These are phyloP conservation scores for Penicillium desertorum DNA, from an alignment of 495 filamentous ascomycete species.

Conservation along the genomic window DNA sequence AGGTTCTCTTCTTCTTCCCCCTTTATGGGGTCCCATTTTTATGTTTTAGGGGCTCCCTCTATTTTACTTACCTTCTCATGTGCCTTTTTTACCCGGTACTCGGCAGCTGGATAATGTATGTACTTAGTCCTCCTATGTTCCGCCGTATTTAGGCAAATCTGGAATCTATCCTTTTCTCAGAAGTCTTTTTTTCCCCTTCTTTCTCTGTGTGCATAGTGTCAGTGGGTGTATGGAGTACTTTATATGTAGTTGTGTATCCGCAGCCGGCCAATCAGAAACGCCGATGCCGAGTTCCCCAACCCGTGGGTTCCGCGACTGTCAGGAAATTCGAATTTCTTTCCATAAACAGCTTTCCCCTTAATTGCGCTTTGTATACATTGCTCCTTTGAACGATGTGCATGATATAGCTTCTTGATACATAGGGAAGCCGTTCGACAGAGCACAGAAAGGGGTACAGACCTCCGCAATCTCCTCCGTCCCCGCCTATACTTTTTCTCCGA, in stretches of 20 bases:
- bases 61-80: constrained; percentile 32
- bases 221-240: neutral
- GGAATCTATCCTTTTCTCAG: constrained; percentile 12
- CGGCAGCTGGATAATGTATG: constrained; percentile 50
- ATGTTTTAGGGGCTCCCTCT: constrained; percentile 19
- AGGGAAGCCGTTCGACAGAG: constrained; percentile 33
- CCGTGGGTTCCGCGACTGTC: constrained; percentile 40
- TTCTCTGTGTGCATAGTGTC: constrained; percentile 2
- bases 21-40: constrained; percentile 16
- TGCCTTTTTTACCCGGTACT: constrained; percentile 30
- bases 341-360: constrained; percentile 15
- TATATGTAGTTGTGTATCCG: neutral
- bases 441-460: constrained; percentile 29
- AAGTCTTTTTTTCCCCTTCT: neutral
- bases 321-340: constrained; percentile 22
- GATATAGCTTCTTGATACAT: constrained; percentile 21
- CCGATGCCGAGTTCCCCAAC: constrained; percentile 32
- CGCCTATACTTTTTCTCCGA: constrained; percentile 11
- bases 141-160: constrained; percentile 14
- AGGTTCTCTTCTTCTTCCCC: constrained; percentile 15
- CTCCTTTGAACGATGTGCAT: constrained; percentile 26
- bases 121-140: constrained; percentile 43
- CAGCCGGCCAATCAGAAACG: constrained; percentile 33
- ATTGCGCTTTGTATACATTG: neutral
- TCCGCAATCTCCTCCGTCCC: constrained; percentile 10